These are phyloP conservation scores for Bacidia gigantensis DNA, from an alignment of 495 filamentous ascomycete genomes.

Conservation along the genomic window DNA sequence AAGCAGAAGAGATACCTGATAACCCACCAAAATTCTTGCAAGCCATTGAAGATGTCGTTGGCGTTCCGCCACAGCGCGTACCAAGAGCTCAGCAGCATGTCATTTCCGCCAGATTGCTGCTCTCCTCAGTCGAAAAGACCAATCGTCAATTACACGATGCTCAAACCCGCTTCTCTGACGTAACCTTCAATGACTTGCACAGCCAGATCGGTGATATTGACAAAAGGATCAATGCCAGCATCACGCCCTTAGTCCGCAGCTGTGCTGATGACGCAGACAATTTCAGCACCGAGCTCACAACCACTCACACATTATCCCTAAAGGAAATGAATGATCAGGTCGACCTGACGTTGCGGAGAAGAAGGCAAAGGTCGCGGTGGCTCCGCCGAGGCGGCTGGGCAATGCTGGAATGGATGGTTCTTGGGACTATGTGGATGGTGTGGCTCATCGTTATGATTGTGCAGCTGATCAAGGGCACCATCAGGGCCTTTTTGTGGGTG, in stretches of 20 bases:
- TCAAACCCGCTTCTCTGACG: constrained; percentile 36
- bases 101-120: constrained; percentile 50
- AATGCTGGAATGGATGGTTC: constrained; percentile 63
- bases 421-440: constrained; percentile 71
- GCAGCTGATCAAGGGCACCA: constrained; percentile 44
- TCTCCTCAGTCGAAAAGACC: constrained; percentile 39
- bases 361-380: constrained; percentile 60
- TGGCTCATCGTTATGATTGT: constrained; percentile 67
- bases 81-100: constrained; percentile 50
- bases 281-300: constrained; percentile 57
- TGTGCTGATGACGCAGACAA: constrained; percentile 66
- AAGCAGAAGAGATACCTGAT: constrained; percentile 38
- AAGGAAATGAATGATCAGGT: constrained; percentile 68
- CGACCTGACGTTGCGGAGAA: constrained; percentile 51
- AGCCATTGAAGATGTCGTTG: constrained; percentile 19
- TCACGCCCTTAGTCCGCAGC: constrained; percentile 48
- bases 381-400: constrained; percentile 54
- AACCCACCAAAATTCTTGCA: constrained; percentile 31
- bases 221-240: constrained; percentile 34
- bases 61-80: constrained; percentile 32
- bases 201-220: constrained; percentile 36
- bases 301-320: constrained; percentile 56
- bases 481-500: constrained; percentile 41
- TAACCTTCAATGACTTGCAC: constrained; percentile 31
- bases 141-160: constrained; percentile 40